Evolutionary conservation across 2,329 filamentous ascomycete genomes (phyloP).

Genomic region (Colletotrichum chrysophilum): DNA sequence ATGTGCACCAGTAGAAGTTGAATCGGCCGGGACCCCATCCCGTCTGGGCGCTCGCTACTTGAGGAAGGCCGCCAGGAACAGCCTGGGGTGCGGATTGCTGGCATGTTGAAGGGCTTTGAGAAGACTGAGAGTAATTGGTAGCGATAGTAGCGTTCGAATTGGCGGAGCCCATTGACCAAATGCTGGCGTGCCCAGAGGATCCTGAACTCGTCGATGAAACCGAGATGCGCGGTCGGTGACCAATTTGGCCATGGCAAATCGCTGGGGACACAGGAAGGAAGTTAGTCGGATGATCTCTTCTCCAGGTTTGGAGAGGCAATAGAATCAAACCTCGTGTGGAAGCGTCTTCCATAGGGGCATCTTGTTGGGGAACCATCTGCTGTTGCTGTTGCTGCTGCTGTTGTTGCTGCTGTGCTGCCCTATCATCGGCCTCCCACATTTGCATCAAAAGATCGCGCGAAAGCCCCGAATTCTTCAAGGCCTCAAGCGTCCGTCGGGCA

Average conservation of each 20-base stretch:
- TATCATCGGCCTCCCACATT: constrained; percentile 24
- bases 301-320: not conserved
- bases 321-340: constrained; percentile 16
- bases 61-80: constrained; percentile 12
- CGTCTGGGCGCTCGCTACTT: constrained; percentile 23
- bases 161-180: constrained; percentile 35
- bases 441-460: constrained; percentile 43
- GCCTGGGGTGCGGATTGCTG: constrained; percentile 29
- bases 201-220: constrained; percentile 55
- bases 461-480: constrained; percentile 49
- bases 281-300: not conserved
- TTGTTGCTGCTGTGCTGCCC: constrained; percentile 6
- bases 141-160: constrained; percentile 28
- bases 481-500: constrained; percentile 50
- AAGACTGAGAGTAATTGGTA: constrained; percentile 41
- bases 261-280: constrained; percentile 35
- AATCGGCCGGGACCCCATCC: constrained; percentile 25
- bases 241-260: constrained; percentile 40
- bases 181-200: constrained; percentile 47
- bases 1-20: constrained; percentile 62
- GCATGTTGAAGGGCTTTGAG: constrained; percentile 41
- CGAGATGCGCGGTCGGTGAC: constrained; percentile 47
- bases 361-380: not conserved
- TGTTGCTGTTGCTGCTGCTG: not conserved
- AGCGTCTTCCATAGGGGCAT: constrained; percentile 21